Percentiles rank a stretch among this genome's conserved stretches.
Evolutionary conservation across 2,329 filamentous ascomycete species (phyloP).

Genomic region (Tolypocladium endophyticum): DNA sequence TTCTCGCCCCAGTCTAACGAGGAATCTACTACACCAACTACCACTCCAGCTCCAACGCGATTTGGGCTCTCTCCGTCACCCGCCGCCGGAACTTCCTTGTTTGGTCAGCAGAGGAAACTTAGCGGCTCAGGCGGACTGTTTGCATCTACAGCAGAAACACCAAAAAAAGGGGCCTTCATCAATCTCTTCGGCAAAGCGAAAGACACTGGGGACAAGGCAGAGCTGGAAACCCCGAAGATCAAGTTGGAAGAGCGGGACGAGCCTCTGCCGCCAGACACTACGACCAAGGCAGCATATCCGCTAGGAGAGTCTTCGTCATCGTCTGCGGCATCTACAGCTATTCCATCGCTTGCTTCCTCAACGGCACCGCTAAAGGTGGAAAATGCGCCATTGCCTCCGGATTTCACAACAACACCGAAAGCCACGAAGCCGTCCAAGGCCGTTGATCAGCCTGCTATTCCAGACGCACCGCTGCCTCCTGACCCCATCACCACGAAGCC

Average conservation of each 20-base stretch:
- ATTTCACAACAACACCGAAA: conserved; percentile 13
- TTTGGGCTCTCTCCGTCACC: conserved; percentile 30
- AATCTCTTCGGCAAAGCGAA: conserved; percentile 13
- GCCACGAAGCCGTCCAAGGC: conserved; percentile 2
- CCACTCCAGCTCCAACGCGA: conserved; percentile 38
- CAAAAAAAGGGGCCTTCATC: conserved; percentile 12
- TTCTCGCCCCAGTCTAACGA: conserved; percentile 14
- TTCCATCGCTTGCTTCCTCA: conserved; percentile 17
- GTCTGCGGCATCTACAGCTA: conserved; percentile 29
- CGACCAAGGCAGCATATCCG: conserved; percentile 39
- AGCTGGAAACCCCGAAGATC: conserved; percentile 20
- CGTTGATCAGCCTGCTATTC: conserved; percentile 13
- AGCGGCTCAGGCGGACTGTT: conserved; percentile 16
- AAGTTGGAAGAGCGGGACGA: conserved; percentile 25
- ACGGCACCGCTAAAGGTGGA: conserved; percentile 15
- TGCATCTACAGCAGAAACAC: conserved; percentile 15
- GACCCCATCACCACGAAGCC: conserved; percentile 21
- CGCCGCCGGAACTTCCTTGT: conserved; percentile 19
- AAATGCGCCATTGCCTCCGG: conserved; percentile 35
- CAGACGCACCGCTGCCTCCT: conserved; percentile 31
- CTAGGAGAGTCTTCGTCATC: conserved; percentile 42
- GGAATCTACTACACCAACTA: conserved; percentile 37
- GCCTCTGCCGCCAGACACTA: conserved; percentile 45
- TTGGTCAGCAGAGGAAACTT: conserved; percentile 21
- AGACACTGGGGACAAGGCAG: conserved; percentile 4